A percentile compares a stretch with the other conserved stretches of the same genome.
Evolutionary conservation across 768 basidiomycete species (phyloP).

Genomic region (Collybia sordida): DNA sequence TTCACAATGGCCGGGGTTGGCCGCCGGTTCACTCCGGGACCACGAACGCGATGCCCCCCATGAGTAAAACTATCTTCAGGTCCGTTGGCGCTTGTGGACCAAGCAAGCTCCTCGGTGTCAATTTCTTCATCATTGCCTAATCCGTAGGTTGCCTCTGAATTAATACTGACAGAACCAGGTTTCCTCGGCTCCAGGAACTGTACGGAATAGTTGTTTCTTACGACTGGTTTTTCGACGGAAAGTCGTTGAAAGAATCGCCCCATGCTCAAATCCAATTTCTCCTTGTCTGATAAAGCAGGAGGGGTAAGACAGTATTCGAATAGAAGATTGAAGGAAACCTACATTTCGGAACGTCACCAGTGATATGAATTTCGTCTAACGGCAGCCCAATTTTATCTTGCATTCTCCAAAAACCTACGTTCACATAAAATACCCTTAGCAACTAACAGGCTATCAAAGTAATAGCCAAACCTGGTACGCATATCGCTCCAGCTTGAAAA

Average conservation of each 20-base stretch:
- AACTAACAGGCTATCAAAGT: neutral
- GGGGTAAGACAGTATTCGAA: too few relatives aligned
- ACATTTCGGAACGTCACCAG: slow-evolving; percentile 76
- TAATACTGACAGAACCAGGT: too few relatives aligned
- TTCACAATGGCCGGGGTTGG: too few relatives aligned
- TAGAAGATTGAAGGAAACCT: neutral
- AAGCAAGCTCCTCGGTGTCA: slow-evolving; percentile 67
- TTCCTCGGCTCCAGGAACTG: slow-evolving; percentile 23
- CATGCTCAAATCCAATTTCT: slow-evolving; percentile 63
- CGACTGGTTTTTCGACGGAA: slow-evolving; percentile 64
- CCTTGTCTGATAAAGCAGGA: slow-evolving; percentile 33
- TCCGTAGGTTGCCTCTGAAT: too few relatives aligned
- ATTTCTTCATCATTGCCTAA: slow-evolving; percentile 18
- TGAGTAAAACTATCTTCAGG: slow-evolving; percentile 13
- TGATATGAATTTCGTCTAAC: slow-evolving; percentile 69
- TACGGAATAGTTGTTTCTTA: slow-evolving; percentile 65
- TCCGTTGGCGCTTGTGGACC: slow-evolving; percentile 41
- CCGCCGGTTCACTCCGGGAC: too few relatives aligned
- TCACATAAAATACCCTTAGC: neutral
- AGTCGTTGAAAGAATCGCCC: slow-evolving; percentile 71
- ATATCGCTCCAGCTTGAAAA: slow-evolving; percentile 73
- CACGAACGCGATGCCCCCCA: too few relatives aligned
- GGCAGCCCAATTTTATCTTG: slow-evolving; percentile 73
- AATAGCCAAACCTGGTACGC: slow-evolving; percentile 50
- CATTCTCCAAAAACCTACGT: slow-evolving; percentile 74